phyloP scores from a whole-genome alignment of 1,139 yeast species.

The Candida gigantensis region DNA sequence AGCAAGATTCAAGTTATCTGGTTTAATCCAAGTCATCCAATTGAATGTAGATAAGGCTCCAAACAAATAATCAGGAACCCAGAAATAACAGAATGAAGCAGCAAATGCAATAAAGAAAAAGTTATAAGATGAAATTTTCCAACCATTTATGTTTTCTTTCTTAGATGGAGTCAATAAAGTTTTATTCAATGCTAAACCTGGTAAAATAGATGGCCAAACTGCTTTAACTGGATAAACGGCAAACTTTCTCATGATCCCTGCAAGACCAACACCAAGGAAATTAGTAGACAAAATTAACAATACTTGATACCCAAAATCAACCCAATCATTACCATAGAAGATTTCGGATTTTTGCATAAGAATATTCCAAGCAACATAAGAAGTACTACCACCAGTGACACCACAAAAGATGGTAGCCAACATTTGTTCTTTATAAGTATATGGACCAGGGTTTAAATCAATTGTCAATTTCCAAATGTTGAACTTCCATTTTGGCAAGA shows the following conservation, averaged over 20 bases:
- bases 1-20: constrained; percentile 41
- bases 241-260: constrained; percentile 59
- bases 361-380: constrained; percentile 24
- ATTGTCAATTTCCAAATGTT: constrained; percentile 33
- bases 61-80: constrained; percentile 38
- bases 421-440: constrained; percentile 68
- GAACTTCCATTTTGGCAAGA: constrained; percentile 52
- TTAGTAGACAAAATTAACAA: constrained; percentile 55
- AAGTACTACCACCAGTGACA: constrained; percentile 28
- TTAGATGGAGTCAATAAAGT: constrained; percentile 49
- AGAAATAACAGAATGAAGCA: constrained; percentile 31
- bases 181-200: constrained; percentile 58
- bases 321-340: constrained; percentile 46
- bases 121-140: constrained; percentile 34
- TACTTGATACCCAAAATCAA: constrained; percentile 51
- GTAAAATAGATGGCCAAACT: constrained; percentile 59
- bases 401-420: constrained; percentile 39
- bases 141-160: constrained; percentile 40
- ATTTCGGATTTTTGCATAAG: constrained; percentile 29
- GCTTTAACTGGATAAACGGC: constrained; percentile 59
- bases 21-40: constrained; percentile 42
- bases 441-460: constrained; percentile 59
- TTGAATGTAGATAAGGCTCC: constrained; percentile 34
- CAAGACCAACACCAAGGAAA: constrained; percentile 63
- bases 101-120: constrained; percentile 28